phyloP scores from a whole-genome alignment of 1,284 basidiomycete genomes.

The Cryptococcus floricola region DNA sequence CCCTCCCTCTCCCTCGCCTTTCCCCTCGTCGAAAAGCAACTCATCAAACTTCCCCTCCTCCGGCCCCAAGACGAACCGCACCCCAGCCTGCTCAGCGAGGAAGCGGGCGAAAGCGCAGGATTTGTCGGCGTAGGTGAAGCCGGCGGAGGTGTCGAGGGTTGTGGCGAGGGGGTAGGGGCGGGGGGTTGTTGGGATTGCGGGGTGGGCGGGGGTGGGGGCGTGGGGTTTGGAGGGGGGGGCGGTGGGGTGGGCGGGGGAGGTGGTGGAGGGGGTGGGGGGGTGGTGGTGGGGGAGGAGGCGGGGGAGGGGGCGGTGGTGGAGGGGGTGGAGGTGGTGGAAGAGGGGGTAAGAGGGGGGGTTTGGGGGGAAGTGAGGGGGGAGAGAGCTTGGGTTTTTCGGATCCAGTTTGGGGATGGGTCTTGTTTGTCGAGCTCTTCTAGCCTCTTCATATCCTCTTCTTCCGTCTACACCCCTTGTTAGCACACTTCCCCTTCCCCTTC shows the following conservation, averaged over 20 bases:
- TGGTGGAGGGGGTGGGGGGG: no score
- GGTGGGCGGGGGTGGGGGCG: background rate
- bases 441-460: slow-evolving; percentile 7
- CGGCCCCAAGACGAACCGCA: slow-evolving; percentile 20
- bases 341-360: background rate
- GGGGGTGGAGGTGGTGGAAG: slow-evolving; percentile 1
- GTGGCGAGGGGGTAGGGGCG: slow-evolving; percentile 1
- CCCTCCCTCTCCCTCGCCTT: background rate
- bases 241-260: no score
- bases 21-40: slow-evolving; percentile 6
- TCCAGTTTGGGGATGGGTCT: slow-evolving; percentile 6
- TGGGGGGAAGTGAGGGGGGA: background rate
- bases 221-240: no score
- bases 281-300: slow-evolving; percentile 1
- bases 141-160: slow-evolving; percentile 22
- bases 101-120: slow-evolving; percentile 21
- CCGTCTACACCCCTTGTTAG: slow-evolving; percentile 5
- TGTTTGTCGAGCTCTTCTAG: background rate
- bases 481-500: no score
- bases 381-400: slow-evolving; percentile 2
- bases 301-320: no score
- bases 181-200: no score
- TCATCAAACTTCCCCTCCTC: slow-evolving; percentile 14
- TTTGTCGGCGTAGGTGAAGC: slow-evolving; percentile 24
- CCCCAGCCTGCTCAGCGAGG: slow-evolving; percentile 17